A percentile compares a stretch with the other conserved stretches of the same genome.
These are phyloP conservation scores for Nymphaea thermarum DNA, from an alignment of 164 flowering plant species.

Conservation along the genomic window DNA sequence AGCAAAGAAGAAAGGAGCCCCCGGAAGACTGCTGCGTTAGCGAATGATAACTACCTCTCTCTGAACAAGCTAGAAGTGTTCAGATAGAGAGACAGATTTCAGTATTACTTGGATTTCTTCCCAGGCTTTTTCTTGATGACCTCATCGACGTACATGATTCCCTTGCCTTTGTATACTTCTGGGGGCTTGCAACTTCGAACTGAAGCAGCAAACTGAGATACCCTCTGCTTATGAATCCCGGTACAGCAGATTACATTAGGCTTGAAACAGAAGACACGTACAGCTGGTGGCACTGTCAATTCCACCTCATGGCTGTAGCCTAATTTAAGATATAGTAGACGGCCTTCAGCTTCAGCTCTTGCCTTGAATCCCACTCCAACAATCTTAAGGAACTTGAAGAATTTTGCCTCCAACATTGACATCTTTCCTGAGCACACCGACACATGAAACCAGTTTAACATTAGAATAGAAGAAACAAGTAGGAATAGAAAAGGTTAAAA, in stretches of 20 bases:
- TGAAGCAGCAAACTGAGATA: conserved; percentile 77
- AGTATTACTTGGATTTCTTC: conserved; percentile 56
- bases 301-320: conserved; percentile 94
- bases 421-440: background rate
- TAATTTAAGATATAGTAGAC: conserved; percentile 61
- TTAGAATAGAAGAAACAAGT: no score
- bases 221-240: conserved; percentile 69
- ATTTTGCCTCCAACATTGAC: conserved; percentile 53
- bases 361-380: conserved; percentile 94
- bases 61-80: background rate
- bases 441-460: no score
- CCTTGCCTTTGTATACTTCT: conserved; percentile 85
- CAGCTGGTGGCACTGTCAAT: conserved; percentile 83
- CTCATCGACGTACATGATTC: conserved; percentile 80
- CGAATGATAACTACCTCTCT: background rate
- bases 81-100: background rate
- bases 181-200: conserved; percentile 88
- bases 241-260: conserved; percentile 69
- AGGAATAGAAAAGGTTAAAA: no score
- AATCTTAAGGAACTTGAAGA: conserved; percentile 75
- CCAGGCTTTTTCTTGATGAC: conserved; percentile 79
- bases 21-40: background rate
- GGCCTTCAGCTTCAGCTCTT: conserved; percentile 78
- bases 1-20: no score
- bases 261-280: conserved; percentile 83